A percentile compares a stretch with the other conserved stretches of the same genome.
These are phyloP conservation scores for Fraxinus albicans DNA, from an alignment of 305 asterid genomes.

Conservation along the genomic window DNA sequence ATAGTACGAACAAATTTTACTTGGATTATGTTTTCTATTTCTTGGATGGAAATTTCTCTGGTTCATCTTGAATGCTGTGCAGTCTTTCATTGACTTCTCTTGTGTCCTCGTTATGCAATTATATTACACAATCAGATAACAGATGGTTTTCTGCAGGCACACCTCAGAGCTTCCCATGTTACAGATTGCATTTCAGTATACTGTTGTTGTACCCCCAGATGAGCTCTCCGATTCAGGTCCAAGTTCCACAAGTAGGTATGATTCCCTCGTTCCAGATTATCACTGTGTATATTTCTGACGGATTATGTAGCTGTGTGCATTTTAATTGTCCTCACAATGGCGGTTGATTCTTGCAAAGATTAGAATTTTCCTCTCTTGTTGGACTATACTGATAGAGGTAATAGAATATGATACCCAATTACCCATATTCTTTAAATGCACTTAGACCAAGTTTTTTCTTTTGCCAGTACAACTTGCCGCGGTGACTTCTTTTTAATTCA, in stretches of 20 bases:
- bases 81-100: not conserved
- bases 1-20: not conserved
- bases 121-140: not conserved
- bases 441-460: not conserved
- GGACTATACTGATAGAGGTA: not conserved
- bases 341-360: not conserved
- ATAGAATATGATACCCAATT: not conserved
- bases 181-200: conserved; percentile 95
- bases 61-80: conserved; percentile 7
- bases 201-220: conserved; percentile 84
- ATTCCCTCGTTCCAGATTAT: conserved; percentile 24
- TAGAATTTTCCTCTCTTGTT: not conserved
- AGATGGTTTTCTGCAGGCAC: conserved; percentile 52
- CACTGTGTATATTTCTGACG: conserved; percentile 6
- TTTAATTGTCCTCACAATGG: conserved; percentile 1
- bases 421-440: not conserved
- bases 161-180: conserved; percentile 79
- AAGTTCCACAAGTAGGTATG: conserved; percentile 65
- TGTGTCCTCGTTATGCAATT: conserved; percentile 3
- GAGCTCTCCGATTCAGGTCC: conserved; percentile 56
- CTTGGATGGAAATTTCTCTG: conserved; percentile 20
- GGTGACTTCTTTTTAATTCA: not conserved
- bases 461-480: not conserved
- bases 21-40: not conserved
- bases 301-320: conserved; percentile 24